These are phyloP conservation scores for Corrigiola litoralis DNA, from an alignment of 179 eudicot genomes.

Conservation along the genomic window DNA sequence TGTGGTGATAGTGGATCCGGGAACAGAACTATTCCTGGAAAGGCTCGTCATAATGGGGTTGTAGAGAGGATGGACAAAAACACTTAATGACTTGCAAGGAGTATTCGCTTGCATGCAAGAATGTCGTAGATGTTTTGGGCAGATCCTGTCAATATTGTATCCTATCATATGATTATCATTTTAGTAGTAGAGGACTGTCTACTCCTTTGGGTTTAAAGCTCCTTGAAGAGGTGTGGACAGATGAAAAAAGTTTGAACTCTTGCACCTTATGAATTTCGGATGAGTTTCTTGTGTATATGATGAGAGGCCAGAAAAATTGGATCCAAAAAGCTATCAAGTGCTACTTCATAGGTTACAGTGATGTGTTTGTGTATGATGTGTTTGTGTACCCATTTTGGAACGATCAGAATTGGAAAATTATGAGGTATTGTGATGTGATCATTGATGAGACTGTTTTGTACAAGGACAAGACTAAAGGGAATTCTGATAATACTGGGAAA, in stretches of 20 bases:
- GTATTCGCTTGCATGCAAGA: not conserved
- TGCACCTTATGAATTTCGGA: not conserved
- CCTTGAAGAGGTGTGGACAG: not conserved
- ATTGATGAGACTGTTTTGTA: no score
- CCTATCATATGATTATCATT: no score
- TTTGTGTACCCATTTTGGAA: not conserved
- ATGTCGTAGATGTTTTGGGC: no score
- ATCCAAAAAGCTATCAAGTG: no score
- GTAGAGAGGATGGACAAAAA: not conserved
- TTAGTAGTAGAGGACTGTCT: no score
- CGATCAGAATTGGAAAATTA: not conserved
- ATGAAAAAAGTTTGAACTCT: not conserved
- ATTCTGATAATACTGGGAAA: no score
- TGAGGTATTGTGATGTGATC: not conserved
- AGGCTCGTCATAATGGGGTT: not conserved
- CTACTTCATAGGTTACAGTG: not conserved
- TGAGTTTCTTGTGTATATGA: not conserved
- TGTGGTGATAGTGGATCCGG: not conserved
- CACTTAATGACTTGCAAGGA: not conserved
- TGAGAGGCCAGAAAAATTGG: not conserved
- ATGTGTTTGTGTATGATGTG: no score
- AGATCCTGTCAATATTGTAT: no score
- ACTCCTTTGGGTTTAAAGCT: no score
- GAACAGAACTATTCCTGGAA: not conserved
- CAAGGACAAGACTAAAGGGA: no score